Percentiles rank a stretch among this genome's conserved stretches.
phyloP scores from a whole-genome alignment of 2,329 filamentous ascomycete species.

The Cladosporium colombiae region DNA sequence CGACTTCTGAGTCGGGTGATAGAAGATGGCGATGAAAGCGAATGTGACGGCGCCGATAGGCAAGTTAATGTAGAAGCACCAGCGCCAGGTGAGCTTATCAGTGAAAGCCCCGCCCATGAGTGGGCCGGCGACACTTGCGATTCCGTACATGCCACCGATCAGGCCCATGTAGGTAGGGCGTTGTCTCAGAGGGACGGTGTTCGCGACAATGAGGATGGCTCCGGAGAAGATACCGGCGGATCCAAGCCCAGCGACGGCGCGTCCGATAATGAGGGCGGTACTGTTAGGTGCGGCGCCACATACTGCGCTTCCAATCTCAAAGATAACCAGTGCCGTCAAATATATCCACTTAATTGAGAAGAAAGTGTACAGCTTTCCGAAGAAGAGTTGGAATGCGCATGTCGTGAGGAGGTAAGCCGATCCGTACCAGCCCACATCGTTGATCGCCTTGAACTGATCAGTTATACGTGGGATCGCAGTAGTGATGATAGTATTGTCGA shows the following conservation, averaged over 20 bases:
- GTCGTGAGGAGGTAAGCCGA: slow-evolving; percentile 41
- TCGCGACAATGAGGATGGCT: slow-evolving; percentile 48
- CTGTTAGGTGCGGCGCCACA: slow-evolving; percentile 51
- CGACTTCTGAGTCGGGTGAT: slow-evolving; percentile 38
- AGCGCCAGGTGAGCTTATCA: slow-evolving; percentile 31
- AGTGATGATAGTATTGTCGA: slow-evolving; percentile 39
- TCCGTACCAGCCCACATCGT: slow-evolving; percentile 29
- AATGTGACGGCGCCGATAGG: slow-evolving; percentile 51
- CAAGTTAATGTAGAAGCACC: slow-evolving; percentile 56
- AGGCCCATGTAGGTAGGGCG: slow-evolving; percentile 50
- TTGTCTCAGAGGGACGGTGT: slow-evolving; percentile 45
- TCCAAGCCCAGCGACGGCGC: slow-evolving; percentile 51
- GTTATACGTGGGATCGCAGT: slow-evolving; percentile 33
- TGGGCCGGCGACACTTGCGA: slow-evolving; percentile 49
- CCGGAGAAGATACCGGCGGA: slow-evolving; percentile 52
- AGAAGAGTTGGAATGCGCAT: slow-evolving; percentile 43
- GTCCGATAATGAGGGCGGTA: slow-evolving; percentile 50
- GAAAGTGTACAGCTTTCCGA: slow-evolving; percentile 25
- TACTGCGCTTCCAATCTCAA: slow-evolving; percentile 52
- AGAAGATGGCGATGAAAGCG: slow-evolving; percentile 39
- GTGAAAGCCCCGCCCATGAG: slow-evolving; percentile 41
- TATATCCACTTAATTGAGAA: slow-evolving; percentile 45
- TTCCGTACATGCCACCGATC: slow-evolving; percentile 49
- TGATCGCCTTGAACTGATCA: slow-evolving; percentile 28
- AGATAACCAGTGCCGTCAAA: slow-evolving; percentile 45